A percentile compares a stretch with the other conserved stretches of the same genome.
Conservation (phyloP, 192 early-diverging fungal species). For the Entomortierella lignicola region DNA sequence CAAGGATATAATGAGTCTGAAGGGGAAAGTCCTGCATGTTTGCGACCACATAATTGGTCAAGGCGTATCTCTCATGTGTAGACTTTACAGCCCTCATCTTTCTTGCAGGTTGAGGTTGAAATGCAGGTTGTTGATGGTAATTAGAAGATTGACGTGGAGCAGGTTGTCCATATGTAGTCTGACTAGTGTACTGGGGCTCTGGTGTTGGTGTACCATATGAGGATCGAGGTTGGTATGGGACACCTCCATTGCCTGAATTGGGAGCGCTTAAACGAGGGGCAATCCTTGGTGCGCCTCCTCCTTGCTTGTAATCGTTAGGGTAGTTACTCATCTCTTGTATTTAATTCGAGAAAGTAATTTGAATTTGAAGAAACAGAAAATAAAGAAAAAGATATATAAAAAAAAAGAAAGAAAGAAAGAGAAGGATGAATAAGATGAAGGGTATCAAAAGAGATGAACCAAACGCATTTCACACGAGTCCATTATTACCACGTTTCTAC, state of each 20-base stretch:
- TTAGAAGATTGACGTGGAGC: constrained; percentile 13
- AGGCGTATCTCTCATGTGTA: constrained; percentile 37
- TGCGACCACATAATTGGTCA: constrained; percentile 85
- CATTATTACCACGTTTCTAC: too few relatives aligned
- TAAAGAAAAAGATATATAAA: too few relatives aligned
- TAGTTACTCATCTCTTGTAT: constrained; percentile 48
- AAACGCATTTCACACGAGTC: too few relatives aligned
- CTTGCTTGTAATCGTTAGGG: constrained; percentile 38
- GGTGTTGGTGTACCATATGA: constrained; percentile 16
- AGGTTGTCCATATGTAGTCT: constrained; percentile 33
- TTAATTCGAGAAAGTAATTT: too few relatives aligned
- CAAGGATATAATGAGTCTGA: constrained; percentile 73
- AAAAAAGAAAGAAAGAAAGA: too few relatives aligned
- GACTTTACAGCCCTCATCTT: constrained; percentile 37
- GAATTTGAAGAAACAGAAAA: too few relatives aligned
- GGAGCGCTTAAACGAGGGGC: constrained; percentile 14
- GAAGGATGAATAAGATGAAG: too few relatives aligned
- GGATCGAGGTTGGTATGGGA: constrained; percentile 17
- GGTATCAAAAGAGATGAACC: too few relatives aligned
- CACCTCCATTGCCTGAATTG: neutral
- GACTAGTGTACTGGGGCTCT: constrained; percentile 5
- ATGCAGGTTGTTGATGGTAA: constrained; percentile 28
- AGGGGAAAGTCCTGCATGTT: constrained; percentile 79
- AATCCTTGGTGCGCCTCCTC: constrained; percentile 22
- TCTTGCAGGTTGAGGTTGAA: constrained; percentile 49